Evolutionary conservation across 1,139 yeast species (phyloP).

Genomic region (Nakaseomyces nivariensis): DNA sequence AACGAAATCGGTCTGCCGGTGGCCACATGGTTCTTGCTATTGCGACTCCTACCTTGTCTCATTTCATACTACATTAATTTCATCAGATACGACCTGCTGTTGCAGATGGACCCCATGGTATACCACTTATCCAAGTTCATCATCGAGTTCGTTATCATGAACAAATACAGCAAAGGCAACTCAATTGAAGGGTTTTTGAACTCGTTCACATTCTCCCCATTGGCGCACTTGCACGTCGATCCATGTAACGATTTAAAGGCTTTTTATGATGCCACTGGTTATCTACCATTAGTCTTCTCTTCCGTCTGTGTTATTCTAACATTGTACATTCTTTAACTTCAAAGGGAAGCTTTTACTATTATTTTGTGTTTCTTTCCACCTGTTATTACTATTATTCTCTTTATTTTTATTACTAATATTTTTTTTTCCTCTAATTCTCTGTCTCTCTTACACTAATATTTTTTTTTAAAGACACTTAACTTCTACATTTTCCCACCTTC

Average conservation of each 20-base stretch:
- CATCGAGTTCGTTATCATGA: constrained; percentile 11
- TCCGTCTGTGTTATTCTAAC: constrained; percentile 17
- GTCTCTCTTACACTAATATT: no score
- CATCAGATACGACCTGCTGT: constrained; percentile 22
- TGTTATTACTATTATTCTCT: no score
- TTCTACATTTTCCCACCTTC: no score
- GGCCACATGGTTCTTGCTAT: constrained; percentile 15
- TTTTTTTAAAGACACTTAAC: no score
- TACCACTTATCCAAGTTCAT: constrained; percentile 21
- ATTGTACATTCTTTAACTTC: neutral
- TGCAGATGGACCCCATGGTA: constrained; percentile 26
- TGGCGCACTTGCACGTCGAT: constrained; percentile 2
- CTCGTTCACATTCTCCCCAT: constrained; percentile 1
- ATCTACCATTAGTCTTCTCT: constrained; percentile 17
- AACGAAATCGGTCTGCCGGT: constrained; percentile 2
- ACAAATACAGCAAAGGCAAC: constrained; percentile 6
- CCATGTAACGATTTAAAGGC: constrained; percentile 4
- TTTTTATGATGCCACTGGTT: constrained; percentile 13
- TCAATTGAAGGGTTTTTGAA: constrained; percentile 6
- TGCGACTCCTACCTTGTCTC: constrained; percentile 17
- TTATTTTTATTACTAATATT: no score
- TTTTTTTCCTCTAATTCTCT: no score
- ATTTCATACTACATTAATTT: constrained; percentile 26
- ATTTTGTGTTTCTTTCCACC: neutral
- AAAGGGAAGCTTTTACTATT: neutral